Base-by-base conservation (phyloP, 106 monocot genomes). In the Platanthera guangdongensis region DNA sequence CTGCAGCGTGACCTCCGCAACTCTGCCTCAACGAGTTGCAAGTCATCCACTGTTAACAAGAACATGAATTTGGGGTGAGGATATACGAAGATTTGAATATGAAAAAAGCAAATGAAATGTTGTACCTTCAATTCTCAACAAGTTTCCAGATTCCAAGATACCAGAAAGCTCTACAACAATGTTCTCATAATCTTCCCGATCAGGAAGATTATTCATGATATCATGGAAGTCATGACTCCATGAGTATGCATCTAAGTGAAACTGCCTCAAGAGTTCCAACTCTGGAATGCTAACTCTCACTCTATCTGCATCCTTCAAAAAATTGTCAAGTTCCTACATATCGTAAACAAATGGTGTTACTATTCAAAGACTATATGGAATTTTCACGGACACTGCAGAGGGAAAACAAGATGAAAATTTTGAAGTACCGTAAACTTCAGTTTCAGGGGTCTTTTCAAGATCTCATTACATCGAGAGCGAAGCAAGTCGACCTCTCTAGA, bases 271-370 rank as follows among this genome's bases (percentile, higher is more conserved):
- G 62, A 84, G 76, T 60, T 90, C 76, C 68, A 93, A 69, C 72
- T 90, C 89, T 63, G 93, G 88, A 83, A 90, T 86, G 52, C 74
- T 81, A 74, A 86, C 69, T 74, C 62, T 84, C 39, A 86, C 57
- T 72, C 79, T 62, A 76, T 73, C 79, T 22, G 76, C 59, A 32
- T 52, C 80, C 18, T 65, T 67, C 47, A 93, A 74, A 78, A 93
- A 93, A 57, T 68, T 75, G 75, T 90, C 88, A 74, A 93, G 84
- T 46, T 93, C 93, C 93, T 93, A 84, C 9, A 80, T 32, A 65
- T 65, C 9, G 18, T 19, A 65, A 65, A 32, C 32, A 32, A 32
- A 32, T 39, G 39, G 3, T 30, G 1, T 8, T 65, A 21, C 30
- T 11, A 65, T 65, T 13, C 19, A 21, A 8, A 63, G 21, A 25